A percentile compares a stretch with the other conserved stretches of the same genome.
Conservation (phyloP, 2,329 filamentous ascomycete species). For the Emmonsia crescens region DNA sequence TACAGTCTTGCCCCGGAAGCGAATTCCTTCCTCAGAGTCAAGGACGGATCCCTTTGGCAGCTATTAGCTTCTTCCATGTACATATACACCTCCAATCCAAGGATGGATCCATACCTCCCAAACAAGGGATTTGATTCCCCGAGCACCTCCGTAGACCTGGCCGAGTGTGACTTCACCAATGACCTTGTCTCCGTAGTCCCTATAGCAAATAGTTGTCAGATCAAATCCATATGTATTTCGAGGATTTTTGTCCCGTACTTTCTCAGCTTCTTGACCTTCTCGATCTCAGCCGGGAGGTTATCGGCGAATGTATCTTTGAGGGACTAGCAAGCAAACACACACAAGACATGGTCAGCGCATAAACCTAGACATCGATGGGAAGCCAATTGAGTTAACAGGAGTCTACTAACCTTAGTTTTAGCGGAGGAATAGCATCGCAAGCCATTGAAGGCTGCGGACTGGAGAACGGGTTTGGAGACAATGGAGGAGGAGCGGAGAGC, state of each 20-base stretch:
- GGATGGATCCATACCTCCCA: slow-evolving; percentile 61
- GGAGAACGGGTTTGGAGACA: slow-evolving; percentile 56
- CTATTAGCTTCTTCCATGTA: not conserved
- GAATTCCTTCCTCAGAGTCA: slow-evolving; percentile 97
- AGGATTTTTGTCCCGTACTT: slow-evolving; percentile 50
- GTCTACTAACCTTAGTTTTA: slow-evolving; percentile 64
- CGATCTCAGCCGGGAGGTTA: slow-evolving; percentile 88
- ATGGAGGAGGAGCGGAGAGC: slow-evolving; percentile 68
- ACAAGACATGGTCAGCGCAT: slow-evolving; percentile 8
- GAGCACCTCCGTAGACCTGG: slow-evolving; percentile 98
- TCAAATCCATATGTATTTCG: not conserved
- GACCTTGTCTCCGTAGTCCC: slow-evolving; percentile 90
- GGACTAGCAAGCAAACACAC: slow-evolving; percentile 46
- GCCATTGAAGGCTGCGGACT: slow-evolving; percentile 65
- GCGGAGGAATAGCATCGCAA: slow-evolving; percentile 78
- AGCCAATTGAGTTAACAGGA: slow-evolving; percentile 12
- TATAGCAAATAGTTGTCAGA: slow-evolving; percentile 31
- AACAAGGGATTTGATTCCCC: slow-evolving; percentile 96
- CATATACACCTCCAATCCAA: not conserved
- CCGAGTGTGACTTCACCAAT: slow-evolving; percentile 96
- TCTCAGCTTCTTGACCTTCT: slow-evolving; percentile 97
- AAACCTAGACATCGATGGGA: slow-evolving; percentile 3
- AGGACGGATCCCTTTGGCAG: slow-evolving; percentile 67
- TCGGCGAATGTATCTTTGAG: slow-evolving; percentile 98
- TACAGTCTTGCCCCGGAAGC: slow-evolving; percentile 93